Evolutionary conservation across 2,329 filamentous ascomycete genomes (phyloP).

Genomic region (Plenodomus lindquistii): DNA sequence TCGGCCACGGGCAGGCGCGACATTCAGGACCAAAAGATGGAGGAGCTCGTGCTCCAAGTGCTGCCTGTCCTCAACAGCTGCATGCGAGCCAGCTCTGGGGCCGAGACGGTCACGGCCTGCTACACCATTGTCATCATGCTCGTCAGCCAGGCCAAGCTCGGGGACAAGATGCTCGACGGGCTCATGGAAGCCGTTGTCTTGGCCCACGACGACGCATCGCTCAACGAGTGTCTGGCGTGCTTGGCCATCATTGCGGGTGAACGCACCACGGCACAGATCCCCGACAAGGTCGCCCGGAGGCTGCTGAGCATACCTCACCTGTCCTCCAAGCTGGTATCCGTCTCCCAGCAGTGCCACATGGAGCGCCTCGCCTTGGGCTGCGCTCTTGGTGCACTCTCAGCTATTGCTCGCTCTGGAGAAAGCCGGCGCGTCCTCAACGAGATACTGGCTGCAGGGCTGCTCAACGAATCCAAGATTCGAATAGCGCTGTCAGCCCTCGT

Average conservation of each 20-base stretch:
- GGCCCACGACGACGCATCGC: slow-evolving; percentile 75
- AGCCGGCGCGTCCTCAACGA: slow-evolving; percentile 58
- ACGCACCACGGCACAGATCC: slow-evolving; percentile 70
- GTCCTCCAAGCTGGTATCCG: slow-evolving; percentile 61
- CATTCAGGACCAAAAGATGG: slow-evolving; percentile 78
- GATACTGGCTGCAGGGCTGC: slow-evolving; percentile 62
- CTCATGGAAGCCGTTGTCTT: slow-evolving; percentile 87
- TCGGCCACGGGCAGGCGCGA: slow-evolving; percentile 74
- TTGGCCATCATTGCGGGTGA: slow-evolving; percentile 82
- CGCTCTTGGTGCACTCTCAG: slow-evolving; percentile 54
- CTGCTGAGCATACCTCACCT: slow-evolving; percentile 67
- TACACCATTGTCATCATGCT: slow-evolving; percentile 91
- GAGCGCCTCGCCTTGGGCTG: slow-evolving; percentile 74
- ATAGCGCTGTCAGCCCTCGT: slow-evolving; percentile 69
- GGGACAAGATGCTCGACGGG: slow-evolving; percentile 77
- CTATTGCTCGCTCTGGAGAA: slow-evolving; percentile 21
- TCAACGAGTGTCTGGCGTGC: slow-evolving; percentile 75
- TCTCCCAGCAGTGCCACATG: slow-evolving; percentile 67
- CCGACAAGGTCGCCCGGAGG: slow-evolving; percentile 69
- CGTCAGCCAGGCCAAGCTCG: slow-evolving; percentile 77
- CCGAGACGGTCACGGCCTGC: slow-evolving; percentile 80
- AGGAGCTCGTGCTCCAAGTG: slow-evolving; percentile 72
- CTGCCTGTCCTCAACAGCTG: slow-evolving; percentile 75
- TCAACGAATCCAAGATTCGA: slow-evolving; percentile 66
- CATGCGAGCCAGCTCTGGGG: slow-evolving; percentile 72